phyloP scores from a whole-genome alignment of 257 asterid species.

The Nicotiana sylvestris region DNA sequence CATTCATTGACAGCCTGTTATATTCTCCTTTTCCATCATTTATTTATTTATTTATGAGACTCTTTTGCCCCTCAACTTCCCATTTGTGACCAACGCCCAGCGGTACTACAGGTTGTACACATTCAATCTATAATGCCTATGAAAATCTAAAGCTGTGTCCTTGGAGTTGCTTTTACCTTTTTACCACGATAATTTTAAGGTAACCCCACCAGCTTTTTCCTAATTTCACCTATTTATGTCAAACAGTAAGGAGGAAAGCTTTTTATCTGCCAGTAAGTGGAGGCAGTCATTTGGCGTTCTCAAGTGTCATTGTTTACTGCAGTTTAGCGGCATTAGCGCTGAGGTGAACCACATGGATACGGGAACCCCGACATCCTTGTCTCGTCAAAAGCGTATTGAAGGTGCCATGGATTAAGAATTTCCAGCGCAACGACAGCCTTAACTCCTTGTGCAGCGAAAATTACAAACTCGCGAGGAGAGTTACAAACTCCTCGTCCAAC shows the following conservation, averaged over 20 bases:
- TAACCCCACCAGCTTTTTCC: neutral
- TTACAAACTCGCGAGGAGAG: no score
- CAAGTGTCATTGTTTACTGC: neutral
- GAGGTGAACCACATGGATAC: neutral
- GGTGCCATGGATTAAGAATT: neutral
- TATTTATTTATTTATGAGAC: neutral
- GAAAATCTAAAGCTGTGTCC: neutral
- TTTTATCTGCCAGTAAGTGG: neutral
- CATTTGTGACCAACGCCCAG: neutral
- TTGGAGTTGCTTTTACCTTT: neutral
- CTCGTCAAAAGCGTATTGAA: neutral
- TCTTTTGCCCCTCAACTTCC: slow-evolving; percentile 1
- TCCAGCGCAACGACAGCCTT: neutral
- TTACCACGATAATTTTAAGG: neutral
- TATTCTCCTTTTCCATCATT: neutral
- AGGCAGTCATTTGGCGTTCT: neutral
- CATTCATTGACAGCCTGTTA: slow-evolving; percentile 14
- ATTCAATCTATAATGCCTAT: no score
- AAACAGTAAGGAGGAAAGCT: neutral
- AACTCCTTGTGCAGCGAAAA: no score
- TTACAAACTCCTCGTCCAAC: no score
- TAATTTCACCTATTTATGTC: neutral
- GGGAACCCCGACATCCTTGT: neutral
- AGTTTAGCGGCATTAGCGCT: neutral
- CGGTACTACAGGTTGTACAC: no score